A percentile compares a stretch with the other conserved stretches of the same genome.
Evolutionary conservation across 2,329 filamentous ascomycete species (phyloP).

Genomic region (Fusarium pseudograminearum): DNA sequence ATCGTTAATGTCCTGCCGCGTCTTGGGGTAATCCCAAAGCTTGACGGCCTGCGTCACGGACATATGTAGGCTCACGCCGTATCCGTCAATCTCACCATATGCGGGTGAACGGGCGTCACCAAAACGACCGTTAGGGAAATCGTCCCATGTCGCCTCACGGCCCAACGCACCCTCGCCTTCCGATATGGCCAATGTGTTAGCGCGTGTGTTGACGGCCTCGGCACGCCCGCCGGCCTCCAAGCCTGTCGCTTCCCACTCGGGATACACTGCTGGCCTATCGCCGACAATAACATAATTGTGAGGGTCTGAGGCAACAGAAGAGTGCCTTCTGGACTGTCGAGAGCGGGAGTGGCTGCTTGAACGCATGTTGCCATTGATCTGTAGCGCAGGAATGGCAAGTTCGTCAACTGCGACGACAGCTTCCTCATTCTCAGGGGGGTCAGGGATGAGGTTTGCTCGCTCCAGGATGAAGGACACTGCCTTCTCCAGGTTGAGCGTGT

Average conservation of each 20-base stretch:
- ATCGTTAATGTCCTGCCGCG: slow-evolving; percentile 76
- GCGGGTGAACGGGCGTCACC: slow-evolving; percentile 93
- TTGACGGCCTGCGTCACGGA: slow-evolving; percentile 84
- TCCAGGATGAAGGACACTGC: slow-evolving; percentile 94
- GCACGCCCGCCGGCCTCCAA: slow-evolving; percentile 81
- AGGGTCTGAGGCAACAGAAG: slow-evolving; percentile 84
- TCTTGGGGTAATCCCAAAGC: slow-evolving; percentile 85
- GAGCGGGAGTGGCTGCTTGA: slow-evolving; percentile 53
- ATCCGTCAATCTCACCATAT: slow-evolving; percentile 97
- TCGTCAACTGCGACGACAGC: slow-evolving; percentile 64
- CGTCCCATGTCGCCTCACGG: slow-evolving; percentile 97
- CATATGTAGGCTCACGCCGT: slow-evolving; percentile 94
- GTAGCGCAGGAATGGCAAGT: slow-evolving; percentile 47
- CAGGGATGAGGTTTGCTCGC: slow-evolving; percentile 83
- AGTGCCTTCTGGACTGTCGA: slow-evolving; percentile 70
- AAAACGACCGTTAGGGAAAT: slow-evolving; percentile 96
- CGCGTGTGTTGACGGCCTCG: slow-evolving; percentile 79
- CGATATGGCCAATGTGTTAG: slow-evolving; percentile 90
- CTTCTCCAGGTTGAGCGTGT: slow-evolving; percentile 96
- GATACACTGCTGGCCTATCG: slow-evolving; percentile 68
- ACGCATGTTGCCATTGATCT: slow-evolving; percentile 63
- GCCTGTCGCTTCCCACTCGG: slow-evolving; percentile 78
- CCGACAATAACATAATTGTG: slow-evolving; percentile 89
- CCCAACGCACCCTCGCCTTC: slow-evolving; percentile 92
- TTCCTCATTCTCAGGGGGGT: slow-evolving; percentile 64